A percentile compares a stretch with the other conserved stretches of the same genome.
These are phyloP conservation scores for Paraphoma sp. DNA, from an alignment of 2,329 filamentous ascomycete genomes.

Conservation along the genomic window DNA sequence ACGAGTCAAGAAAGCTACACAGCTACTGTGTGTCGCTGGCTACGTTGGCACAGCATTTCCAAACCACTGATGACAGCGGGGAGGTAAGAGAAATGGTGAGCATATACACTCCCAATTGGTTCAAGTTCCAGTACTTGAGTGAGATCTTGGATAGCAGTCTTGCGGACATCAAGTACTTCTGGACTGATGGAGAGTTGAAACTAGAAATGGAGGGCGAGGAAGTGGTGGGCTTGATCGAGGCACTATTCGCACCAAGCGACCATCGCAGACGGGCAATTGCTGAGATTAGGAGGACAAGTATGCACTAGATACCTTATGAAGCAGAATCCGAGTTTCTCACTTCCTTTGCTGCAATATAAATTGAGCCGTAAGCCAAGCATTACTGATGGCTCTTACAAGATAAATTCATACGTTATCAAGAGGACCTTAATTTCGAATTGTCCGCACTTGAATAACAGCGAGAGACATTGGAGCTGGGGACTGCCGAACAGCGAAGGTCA, in stretches of 20 bases:
- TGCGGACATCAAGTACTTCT: slow-evolving; percentile 70
- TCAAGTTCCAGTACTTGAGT: slow-evolving; percentile 69
- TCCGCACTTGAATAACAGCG: too few relatives aligned
- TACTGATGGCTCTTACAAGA: too few relatives aligned
- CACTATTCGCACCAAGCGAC: slow-evolving; percentile 68
- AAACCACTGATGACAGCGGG: slow-evolving; percentile 51
- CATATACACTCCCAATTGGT: slow-evolving; percentile 68
- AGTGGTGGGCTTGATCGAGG: slow-evolving; percentile 68
- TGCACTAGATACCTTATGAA: slow-evolving; percentile 15
- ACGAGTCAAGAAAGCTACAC: slow-evolving; percentile 66
- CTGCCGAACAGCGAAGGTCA: not conserved
- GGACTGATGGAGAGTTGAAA: slow-evolving; percentile 68
- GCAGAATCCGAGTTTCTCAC: not conserved
- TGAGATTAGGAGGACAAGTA: slow-evolving; percentile 55
- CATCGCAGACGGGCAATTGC: slow-evolving; percentile 64
- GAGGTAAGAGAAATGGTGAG: slow-evolving; percentile 62
- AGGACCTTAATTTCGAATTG: too few relatives aligned
- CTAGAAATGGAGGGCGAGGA: slow-evolving; percentile 68
- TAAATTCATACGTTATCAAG: too few relatives aligned
- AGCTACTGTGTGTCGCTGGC: slow-evolving; percentile 63
- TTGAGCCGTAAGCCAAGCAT: not conserved
- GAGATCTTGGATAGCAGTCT: slow-evolving; percentile 69
- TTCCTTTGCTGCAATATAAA: not conserved
- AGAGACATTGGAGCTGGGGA: too few relatives aligned
- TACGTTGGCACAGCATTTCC: slow-evolving; percentile 64